A percentile compares a stretch with the other conserved stretches of the same genome.
Evolutionary conservation across 768 basidiomycete species (phyloP).

Genomic region (Saitozyma sp.): DNA sequence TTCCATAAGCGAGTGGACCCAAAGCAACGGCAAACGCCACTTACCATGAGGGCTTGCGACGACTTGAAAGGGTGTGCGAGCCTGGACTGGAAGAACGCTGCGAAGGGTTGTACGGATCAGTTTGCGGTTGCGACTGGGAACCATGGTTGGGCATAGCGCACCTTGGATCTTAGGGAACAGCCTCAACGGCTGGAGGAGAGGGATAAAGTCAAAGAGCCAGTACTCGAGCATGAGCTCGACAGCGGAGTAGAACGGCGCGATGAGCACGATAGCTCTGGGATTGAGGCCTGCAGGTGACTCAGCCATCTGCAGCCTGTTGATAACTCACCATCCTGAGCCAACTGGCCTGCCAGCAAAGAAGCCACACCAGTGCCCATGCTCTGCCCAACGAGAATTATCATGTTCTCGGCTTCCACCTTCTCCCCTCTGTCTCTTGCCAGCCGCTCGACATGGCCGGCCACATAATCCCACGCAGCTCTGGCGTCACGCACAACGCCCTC

Average conservation of each 20-base stretch:
- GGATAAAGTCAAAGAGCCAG: slow-evolving; percentile 65
- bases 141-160: slow-evolving; percentile 51
- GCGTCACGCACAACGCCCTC: slow-evolving; percentile 70
- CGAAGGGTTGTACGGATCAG: not conserved
- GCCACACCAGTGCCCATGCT: slow-evolving; percentile 84
- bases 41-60: slow-evolving; percentile 17
- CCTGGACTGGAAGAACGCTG: not conserved
- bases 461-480: slow-evolving; percentile 76
- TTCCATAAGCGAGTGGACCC: not conserved
- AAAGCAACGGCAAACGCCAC: slow-evolving; percentile 19
- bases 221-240: slow-evolving; percentile 65
- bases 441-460: slow-evolving; percentile 42
- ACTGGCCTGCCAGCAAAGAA: slow-evolving; percentile 54
- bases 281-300: slow-evolving; percentile 36
- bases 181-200: slow-evolving; percentile 69
- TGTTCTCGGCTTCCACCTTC: slow-evolving; percentile 56
- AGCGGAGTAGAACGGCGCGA: slow-evolving; percentile 57
- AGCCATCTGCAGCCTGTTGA: not conserved
- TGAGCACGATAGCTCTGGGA: slow-evolving; percentile 55
- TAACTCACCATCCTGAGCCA: slow-evolving; percentile 55
- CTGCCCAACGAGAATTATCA: slow-evolving; percentile 77
- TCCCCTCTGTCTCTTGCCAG: not conserved
- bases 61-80: slow-evolving; percentile 32
- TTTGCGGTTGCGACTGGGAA: not conserved
- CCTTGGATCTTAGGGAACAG: slow-evolving; percentile 65